phyloP scores from a whole-genome alignment of 805 yeast genomes.

The Limtongia smithiae region DNA sequence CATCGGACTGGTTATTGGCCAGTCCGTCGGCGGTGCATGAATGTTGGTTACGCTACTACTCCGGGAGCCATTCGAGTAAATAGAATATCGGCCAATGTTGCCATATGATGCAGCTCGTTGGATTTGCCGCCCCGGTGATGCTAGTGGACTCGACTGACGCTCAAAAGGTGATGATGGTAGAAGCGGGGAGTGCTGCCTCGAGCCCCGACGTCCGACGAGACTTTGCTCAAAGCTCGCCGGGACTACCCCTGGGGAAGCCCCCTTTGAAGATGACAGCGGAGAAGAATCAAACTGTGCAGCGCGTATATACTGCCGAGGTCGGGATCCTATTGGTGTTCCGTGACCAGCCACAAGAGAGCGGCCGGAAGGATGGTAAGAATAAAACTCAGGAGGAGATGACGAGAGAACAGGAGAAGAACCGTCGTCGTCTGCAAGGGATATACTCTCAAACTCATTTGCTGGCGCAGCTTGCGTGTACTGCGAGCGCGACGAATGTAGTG shows the following conservation, averaged over 20 bases:
- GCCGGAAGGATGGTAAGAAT: no score
- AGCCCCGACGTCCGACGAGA: no score
- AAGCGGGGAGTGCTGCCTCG: no score
- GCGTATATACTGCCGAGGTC: no score
- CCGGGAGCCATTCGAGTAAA: slow-evolving; percentile 5
- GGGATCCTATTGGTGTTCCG: no score
- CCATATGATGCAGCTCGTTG: slow-evolving; percentile 9
- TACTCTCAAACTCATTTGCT: slow-evolving; percentile 16
- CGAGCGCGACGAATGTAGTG: neutral
- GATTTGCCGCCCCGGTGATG: slow-evolving; percentile 4
- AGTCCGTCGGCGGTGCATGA: slow-evolving; percentile 7
- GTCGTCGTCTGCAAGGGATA: slow-evolving; percentile 17
- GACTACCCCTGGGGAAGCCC: no score
- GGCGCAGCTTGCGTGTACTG: neutral
- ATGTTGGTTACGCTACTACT: slow-evolving; percentile 6
- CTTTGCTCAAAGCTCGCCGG: no score
- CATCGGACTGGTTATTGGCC: no score
- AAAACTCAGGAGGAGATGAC: neutral
- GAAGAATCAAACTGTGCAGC: no score
- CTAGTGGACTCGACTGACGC: neutral
- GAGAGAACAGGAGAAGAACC: neutral
- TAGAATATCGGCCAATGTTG: slow-evolving; percentile 4
- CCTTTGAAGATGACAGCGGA: no score
- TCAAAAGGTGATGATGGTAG: neutral
- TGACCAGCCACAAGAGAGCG: no score